A percentile compares a stretch with the other conserved stretches of the same genome.
These are phyloP conservation scores for Mucor irregularis DNA, from an alignment of 371 early-diverging fungal species.

Conservation along the genomic window DNA sequence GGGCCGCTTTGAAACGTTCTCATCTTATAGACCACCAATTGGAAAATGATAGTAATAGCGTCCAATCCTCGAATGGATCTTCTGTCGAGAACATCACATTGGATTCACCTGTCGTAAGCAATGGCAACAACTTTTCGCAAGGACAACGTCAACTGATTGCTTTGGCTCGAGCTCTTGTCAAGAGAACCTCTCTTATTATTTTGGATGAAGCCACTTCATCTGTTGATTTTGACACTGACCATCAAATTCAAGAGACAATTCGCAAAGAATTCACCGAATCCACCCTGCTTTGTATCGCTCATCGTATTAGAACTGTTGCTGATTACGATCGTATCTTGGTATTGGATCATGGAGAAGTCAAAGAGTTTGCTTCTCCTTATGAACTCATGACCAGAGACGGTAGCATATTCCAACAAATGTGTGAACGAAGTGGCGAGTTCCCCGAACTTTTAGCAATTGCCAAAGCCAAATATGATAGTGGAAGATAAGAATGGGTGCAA, in stretches of 20 bases:
- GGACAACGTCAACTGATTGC: conserved; percentile 90
- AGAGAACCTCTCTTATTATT: conserved; percentile 71
- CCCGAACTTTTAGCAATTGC: conserved; percentile 38
- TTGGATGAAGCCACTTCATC: conserved; percentile 88
- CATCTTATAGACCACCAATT: conserved; percentile 59
- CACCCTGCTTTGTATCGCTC: conserved; percentile 76
- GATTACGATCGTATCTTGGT: conserved; percentile 91
- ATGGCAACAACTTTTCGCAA: conserved; percentile 80
- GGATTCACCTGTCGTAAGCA: conserved; percentile 65
- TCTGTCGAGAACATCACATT: conserved; percentile 28
- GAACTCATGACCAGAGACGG: conserved; percentile 54
- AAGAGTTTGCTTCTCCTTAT: conserved; percentile 74
- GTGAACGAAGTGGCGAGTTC: conserved; percentile 68
- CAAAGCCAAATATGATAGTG: conserved; percentile 13
- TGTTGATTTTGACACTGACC: conserved; percentile 77
- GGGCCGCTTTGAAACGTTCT: conserved; percentile 70
- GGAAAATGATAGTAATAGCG: conserved; percentile 23
- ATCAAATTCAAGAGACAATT: conserved; percentile 80
- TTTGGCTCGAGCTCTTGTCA: conserved; percentile 81
- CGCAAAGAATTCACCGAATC: conserved; percentile 64
- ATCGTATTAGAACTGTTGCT: conserved; percentile 82
- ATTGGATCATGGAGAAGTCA: conserved; percentile 76
- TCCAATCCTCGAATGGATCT: not conserved
- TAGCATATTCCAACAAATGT: conserved; percentile 64
- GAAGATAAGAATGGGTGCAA: too few species aligned